Conservation (phyloP, 345 rosid species). For the Eucalyptus sideroxylon region DNA sequence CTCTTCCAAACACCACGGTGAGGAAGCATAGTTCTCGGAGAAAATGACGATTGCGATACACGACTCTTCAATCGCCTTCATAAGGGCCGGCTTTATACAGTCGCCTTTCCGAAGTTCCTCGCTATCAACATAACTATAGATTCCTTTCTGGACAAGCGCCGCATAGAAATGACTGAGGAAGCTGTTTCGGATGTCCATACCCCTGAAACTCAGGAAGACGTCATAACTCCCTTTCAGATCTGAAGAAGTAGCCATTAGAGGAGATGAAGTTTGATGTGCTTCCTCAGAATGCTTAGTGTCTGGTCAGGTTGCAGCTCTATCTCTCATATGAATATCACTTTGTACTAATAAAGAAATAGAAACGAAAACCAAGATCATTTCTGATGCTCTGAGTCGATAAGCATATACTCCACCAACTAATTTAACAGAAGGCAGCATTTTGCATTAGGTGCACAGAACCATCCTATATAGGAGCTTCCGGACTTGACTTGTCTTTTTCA, state of each 20-base stretch:
- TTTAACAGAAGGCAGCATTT: too few species aligned
- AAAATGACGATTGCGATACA: neutral
- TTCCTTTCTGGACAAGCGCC: fast-evolving
- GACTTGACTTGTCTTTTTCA: too few species aligned
- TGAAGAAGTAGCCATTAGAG: neutral
- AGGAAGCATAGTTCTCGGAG: neutral
- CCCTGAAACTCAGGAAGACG: neutral
- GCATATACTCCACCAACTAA: too few species aligned
- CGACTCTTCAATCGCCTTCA: neutral
- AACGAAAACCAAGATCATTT: too few species aligned
- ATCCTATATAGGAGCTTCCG: fast-evolving
- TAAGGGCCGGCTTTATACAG: fast-evolving
- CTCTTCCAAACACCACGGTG: neutral
- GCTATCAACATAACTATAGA: neutral
- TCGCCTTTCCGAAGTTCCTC: neutral
- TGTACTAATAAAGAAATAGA: too few species aligned
- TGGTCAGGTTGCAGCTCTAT: neutral
- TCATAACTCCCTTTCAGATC: neutral
- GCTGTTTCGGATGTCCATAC: fast-evolving
- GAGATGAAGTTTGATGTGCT: neutral
- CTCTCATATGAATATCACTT: neutral
- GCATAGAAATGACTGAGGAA: neutral
- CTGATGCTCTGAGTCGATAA: too few species aligned
- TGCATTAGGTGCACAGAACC: fast-evolving
- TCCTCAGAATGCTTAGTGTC: neutral